Evolutionary conservation across 2,329 filamentous ascomycete species (phyloP).

Genomic region (Aspergillus cejpii): DNA sequence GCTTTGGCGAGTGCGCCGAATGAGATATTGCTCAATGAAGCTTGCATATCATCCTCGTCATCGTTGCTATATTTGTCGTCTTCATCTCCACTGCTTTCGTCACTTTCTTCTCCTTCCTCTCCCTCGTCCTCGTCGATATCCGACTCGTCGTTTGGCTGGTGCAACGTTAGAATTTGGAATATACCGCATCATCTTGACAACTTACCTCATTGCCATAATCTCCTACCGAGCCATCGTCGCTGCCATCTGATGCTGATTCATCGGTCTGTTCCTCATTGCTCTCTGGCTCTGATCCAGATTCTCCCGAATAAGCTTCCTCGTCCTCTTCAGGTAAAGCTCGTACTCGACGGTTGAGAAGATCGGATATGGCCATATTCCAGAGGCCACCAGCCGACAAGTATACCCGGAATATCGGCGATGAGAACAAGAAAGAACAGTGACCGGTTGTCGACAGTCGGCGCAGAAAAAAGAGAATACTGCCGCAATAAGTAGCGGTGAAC

Average conservation of each 20-base stretch:
- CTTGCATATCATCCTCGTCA: conserved; percentile 33
- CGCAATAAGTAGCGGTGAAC: conserved; percentile 18
- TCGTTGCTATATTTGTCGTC: conserved; percentile 31
- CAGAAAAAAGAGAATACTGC: conserved; percentile 26
- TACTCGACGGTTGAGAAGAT: conserved; percentile 39
- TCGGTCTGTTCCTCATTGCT: conserved; percentile 14
- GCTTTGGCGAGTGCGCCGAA: conserved; percentile 89
- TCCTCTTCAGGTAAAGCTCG: conserved; percentile 38
- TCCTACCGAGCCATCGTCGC: conserved; percentile 10
- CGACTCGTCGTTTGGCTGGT: conserved; percentile 18
- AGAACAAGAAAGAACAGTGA: background rate
- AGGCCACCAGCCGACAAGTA: background rate
- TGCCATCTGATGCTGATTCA: conserved; percentile 12
- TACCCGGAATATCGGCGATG: no score
- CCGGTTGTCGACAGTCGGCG: conserved; percentile 1
- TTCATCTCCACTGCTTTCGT: conserved; percentile 18
- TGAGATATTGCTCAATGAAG: conserved; percentile 57
- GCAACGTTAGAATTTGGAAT: background rate
- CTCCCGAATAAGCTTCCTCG: conserved; percentile 35
- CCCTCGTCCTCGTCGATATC: conserved; percentile 37
- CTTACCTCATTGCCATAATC: conserved; percentile 10
- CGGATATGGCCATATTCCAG: conserved; percentile 31
- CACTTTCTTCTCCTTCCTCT: conserved; percentile 16
- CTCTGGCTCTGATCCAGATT: conserved; percentile 20
- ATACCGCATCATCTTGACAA: background rate